Evolutionary conservation across 768 basidiomycete genomes (phyloP), one percentile per base, ranked within the genome.

Genomic region (Russula griseocarnosa): DNA sequence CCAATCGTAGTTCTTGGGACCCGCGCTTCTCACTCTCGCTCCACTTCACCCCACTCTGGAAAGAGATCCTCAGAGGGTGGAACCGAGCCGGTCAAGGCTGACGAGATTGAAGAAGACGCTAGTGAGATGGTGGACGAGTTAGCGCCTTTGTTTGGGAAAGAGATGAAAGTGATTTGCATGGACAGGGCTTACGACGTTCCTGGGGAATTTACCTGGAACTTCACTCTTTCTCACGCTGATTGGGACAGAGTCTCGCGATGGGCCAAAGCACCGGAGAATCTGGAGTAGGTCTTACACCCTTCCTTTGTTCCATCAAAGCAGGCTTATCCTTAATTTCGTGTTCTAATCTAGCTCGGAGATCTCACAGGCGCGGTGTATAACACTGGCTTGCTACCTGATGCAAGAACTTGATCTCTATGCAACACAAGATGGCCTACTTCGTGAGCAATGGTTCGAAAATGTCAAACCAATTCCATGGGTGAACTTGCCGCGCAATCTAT

Each of bases 401-500:
- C 38, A 44, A 16, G 64, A 65, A 14, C 55, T 65, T n/a, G 32
- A 51, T 5, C 49, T 32, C 1, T 56, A 61, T n/a, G 59, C 59
- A 13, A 65, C 3, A 3, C 59, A 65, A 52, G 36, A 11, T 7
- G 32, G 13, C 40, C 11, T 46, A 10, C 9, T 18, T 34, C 64
- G 59, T n/a, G 64, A 65, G 16, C 38, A 52, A 51, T 65, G 64
- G 64, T 61, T 65, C 24, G 64, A 65, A 52, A 65, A 65, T n/a
- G 30, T 44, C 40, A 59, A 40, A 60, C 64, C 64, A 1, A n/a
- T 61, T 8, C 55, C 64, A 24, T 65, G 64, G 64, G 49, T 55
- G n/a, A 61, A 56, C 9, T n/a, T 65, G 42, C 64, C 63, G 30
- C 63, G 40, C 13, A 20, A 38, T 46, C 30, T 61, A 24, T 61